Conservation (phyloP, 2,329 filamentous ascomycete genomes). For the Didymella pinodella region DNA sequence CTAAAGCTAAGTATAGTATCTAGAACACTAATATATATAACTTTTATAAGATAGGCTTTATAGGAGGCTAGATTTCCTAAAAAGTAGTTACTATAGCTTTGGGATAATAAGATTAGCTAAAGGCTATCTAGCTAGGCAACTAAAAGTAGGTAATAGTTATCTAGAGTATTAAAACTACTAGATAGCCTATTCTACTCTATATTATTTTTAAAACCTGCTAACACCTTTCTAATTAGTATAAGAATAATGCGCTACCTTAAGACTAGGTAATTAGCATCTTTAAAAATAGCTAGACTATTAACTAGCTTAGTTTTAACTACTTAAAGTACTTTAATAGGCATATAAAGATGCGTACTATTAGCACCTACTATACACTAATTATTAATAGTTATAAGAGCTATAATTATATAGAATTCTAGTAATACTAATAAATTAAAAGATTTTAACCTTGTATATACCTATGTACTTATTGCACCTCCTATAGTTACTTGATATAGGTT, state of each 20-base stretch:
- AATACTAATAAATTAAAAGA: background rate
- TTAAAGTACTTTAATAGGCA: background rate
- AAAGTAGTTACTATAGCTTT: too few relatives aligned
- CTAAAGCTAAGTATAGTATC: too few relatives aligned
- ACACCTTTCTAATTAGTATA: background rate
- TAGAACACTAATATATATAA: too few relatives aligned
- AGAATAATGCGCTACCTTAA: background rate
- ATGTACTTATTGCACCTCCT: too few relatives aligned
- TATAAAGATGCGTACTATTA: background rate
- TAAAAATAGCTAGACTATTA: background rate
- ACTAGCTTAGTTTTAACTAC: background rate
- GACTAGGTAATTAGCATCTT: background rate
- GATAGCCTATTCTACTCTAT: too few relatives aligned
- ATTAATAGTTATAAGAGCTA: background rate
- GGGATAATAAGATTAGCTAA: too few relatives aligned
- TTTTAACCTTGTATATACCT: background rate
- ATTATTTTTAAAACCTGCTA: too few relatives aligned
- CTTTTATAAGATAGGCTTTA: too few relatives aligned
- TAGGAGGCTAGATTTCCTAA: too few relatives aligned
- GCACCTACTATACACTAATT: background rate
- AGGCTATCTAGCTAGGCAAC: too few relatives aligned
- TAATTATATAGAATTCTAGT: background rate
- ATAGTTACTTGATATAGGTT: background rate
- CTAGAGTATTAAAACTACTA: too few relatives aligned
- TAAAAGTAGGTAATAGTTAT: too few relatives aligned